Evolutionary conservation across 2,329 filamentous ascomycete species (phyloP).

Genomic region (Cadophora malorum): DNA sequence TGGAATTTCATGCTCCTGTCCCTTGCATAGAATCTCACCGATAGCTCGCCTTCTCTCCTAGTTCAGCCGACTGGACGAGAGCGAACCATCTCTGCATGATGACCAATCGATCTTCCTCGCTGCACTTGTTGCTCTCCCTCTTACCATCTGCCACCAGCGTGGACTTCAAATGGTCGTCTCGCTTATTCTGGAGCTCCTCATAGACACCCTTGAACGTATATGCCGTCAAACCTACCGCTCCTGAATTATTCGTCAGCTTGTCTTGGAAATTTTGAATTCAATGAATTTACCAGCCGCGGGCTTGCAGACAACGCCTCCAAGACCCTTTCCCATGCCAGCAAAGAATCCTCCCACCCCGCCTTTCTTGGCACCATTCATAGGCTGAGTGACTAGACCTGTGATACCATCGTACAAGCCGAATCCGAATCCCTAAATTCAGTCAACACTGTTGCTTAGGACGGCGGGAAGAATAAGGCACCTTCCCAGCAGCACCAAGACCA

Average conservation of each 20-base stretch:
- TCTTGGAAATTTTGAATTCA: no score
- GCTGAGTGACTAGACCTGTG: conserved; percentile 65
- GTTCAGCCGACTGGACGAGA: not conserved
- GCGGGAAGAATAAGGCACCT: conserved; percentile 81
- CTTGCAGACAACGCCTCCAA: conserved; percentile 69
- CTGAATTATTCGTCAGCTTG: conserved; percentile 40
- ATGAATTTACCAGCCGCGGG: conserved; percentile 53
- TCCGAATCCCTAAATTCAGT: conserved; percentile 67
- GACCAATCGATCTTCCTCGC: conserved; percentile 9
- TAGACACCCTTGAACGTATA: conserved; percentile 68
- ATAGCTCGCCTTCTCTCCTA: not conserved
- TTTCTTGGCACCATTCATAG: conserved; percentile 60
- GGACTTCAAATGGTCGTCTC: conserved; percentile 2
- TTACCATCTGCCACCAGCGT: conserved; percentile 6
- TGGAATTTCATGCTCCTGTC: no score
- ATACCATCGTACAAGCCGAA: conserved; percentile 69
- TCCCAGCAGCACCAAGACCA: conserved; percentile 34
- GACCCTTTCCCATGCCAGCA: conserved; percentile 62
- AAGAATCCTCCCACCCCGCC: conserved; percentile 57
- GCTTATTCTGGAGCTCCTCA: conserved; percentile 55
- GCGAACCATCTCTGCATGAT: conserved; percentile 24
- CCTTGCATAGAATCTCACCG: not conserved
- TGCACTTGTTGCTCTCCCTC: conserved; percentile 17
- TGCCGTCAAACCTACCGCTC: conserved; percentile 62
- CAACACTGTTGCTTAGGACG: conserved; percentile 69